Evolutionary conservation across 2,329 filamentous ascomycete species (phyloP).

Genomic region (Zymoseptoria tritici): DNA sequence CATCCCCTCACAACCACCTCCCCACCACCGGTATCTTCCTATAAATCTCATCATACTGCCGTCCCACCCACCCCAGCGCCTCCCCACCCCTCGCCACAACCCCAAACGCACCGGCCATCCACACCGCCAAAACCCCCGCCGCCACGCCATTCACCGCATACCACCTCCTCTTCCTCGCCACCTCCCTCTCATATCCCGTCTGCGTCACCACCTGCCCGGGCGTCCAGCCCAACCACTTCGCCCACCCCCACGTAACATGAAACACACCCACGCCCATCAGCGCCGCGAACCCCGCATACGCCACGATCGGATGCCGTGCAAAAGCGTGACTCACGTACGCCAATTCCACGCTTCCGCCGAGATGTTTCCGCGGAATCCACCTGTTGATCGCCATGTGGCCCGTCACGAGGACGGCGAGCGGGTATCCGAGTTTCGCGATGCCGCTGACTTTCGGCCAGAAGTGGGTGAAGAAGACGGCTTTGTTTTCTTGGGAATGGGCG

Average conservation of each 20-base stretch:
- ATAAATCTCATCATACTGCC: constrained; percentile 70
- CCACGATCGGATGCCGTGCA: constrained; percentile 57
- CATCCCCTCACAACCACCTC: constrained; percentile 37
- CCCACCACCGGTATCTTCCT: constrained; percentile 51
- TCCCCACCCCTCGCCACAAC: constrained; percentile 66
- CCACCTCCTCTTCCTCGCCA: constrained; percentile 58
- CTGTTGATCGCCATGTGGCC: constrained; percentile 73
- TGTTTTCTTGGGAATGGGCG: constrained; percentile 44
- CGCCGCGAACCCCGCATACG: constrained; percentile 61
- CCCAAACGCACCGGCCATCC: constrained; percentile 74
- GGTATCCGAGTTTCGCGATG: constrained; percentile 66
- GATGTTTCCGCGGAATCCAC: constrained; percentile 59
- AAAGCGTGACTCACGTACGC: constrained; percentile 83
- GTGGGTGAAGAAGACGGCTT: constrained; percentile 23
- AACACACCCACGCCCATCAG: constrained; percentile 62
- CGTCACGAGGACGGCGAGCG: constrained; percentile 55
- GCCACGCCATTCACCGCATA: constrained; percentile 62
- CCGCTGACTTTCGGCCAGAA: constrained; percentile 65
- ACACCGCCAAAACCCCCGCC: constrained; percentile 54
- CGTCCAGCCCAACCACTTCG: constrained; percentile 67
- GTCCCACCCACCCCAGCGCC: constrained; percentile 70
- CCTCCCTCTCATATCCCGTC: constrained; percentile 42
- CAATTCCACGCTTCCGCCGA: constrained; percentile 76
- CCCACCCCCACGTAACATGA: constrained; percentile 78
- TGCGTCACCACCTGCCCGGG: constrained; percentile 46